Evolutionary conservation across 1,284 basidiomycete species (phyloP).

Genomic region (Xerocomus minutiporus): DNA sequence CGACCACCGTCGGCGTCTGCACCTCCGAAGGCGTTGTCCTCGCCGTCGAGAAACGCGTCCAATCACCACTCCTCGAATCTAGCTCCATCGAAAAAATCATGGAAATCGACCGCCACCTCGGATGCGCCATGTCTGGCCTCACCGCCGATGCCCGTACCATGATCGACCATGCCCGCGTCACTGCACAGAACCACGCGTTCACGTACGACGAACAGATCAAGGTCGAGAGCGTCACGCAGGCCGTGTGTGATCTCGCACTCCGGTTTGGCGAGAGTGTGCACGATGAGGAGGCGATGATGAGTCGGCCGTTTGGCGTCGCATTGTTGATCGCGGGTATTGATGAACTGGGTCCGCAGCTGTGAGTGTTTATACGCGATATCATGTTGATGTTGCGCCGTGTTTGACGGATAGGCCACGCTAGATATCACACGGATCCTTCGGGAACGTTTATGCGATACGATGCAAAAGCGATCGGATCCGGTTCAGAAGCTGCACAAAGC

Average conservation of each 20-base stretch:
- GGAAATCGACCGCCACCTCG: slow-evolving; percentile 97
- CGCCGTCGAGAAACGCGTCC: slow-evolving; percentile 90
- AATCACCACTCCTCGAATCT: slow-evolving; percentile 93
- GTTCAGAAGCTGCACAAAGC: slow-evolving; percentile 95
- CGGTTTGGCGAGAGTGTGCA: slow-evolving; percentile 99
- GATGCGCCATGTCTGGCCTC: slow-evolving; percentile 97
- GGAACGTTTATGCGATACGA: slow-evolving; percentile 97
- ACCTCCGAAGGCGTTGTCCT: slow-evolving; percentile 73
- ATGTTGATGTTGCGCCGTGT: neutral
- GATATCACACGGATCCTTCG: slow-evolving; percentile 91
- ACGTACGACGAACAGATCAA: slow-evolving; percentile 97
- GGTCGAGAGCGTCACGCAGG: slow-evolving; percentile 96
- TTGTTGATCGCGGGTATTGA: slow-evolving; percentile 96
- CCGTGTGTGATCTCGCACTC: slow-evolving; percentile 95
- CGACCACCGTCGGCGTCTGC: slow-evolving; percentile 86
- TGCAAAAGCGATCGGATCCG: slow-evolving; percentile 97
- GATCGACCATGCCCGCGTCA: slow-evolving; percentile 69
- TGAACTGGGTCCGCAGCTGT: slow-evolving; percentile 95
- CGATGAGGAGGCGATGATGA: slow-evolving; percentile 99
- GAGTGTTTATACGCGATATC: slow-evolving; percentile 21
- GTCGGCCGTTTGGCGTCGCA: slow-evolving; percentile 97
- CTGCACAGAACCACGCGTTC: slow-evolving; percentile 92
- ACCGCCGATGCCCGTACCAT: slow-evolving; percentile 98
- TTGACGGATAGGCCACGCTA: slow-evolving; percentile 30
- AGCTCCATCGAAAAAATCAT: slow-evolving; percentile 99